Base-by-base conservation (phyloP, 805 yeast species). In the Starmera caribaea region DNA sequence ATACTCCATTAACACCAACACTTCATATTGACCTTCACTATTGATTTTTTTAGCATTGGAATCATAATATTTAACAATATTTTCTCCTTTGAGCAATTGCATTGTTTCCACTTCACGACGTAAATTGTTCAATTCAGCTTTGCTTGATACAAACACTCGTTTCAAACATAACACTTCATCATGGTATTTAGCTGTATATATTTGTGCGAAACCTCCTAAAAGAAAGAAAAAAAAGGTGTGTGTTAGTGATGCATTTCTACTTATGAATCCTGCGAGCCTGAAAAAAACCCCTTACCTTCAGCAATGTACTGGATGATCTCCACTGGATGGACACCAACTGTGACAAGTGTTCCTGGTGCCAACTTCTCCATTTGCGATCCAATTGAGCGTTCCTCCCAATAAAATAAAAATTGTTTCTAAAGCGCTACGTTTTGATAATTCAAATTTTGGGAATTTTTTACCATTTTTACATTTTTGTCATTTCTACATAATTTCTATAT, bases 1-100 rank as follows among this genome's bases (percentile, higher is more conserved):
- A 50, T 81, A 74, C 59, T 90, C 98, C 97, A 90, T 92, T 47
- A 90, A 67, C 34, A 90, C 76, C 40, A 90, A 67, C 8, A 92
- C 97, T 61, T 90, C 97, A 58, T 86, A 92, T 1, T 75, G 76
- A 9, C 58, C 58, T 26, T 62, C 62, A 21, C 8, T 21, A 26
- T 62, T 61, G 27, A 74, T 53, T 40, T 85, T 65, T 34, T 81
- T 76, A 1, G 94, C 92, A 54, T 81, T 80, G 3, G 89, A 81
- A 55, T 84, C 94, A 49, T 70, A 80, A 52, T 81, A 81, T 43
- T 69, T 69, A 26, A 83, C 92, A 38, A 81, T 76, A 46, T 73
- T 69, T 24, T 75, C 62, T 34, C 78, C 73, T 16, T 73, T 63
- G 40, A 84, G 58, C 38, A 71, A 65, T 51, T 82, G 59, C 92